phyloP scores from a whole-genome alignment of 2,329 filamentous ascomycete genomes.

The Colletotrichum paranaense region DNA sequence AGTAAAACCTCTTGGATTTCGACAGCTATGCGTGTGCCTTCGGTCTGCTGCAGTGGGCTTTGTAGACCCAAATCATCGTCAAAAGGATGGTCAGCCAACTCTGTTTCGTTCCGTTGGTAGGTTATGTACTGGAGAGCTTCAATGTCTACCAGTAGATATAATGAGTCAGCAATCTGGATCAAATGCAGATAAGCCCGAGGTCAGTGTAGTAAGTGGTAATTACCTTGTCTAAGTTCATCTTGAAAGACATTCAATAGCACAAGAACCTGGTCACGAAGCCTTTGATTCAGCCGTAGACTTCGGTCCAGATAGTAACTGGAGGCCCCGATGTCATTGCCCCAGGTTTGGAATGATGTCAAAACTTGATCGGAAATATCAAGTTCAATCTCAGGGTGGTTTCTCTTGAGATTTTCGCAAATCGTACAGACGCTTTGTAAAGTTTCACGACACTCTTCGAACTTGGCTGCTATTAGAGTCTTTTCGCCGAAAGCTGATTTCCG shows the following conservation, averaged over 20 bases:
- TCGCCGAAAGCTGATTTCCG: neutral
- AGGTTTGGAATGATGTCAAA: neutral
- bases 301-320: constrained; percentile 3
- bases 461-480: neutral
- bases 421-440: neutral
- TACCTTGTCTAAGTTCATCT: constrained; percentile 2
- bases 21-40: neutral
- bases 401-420: neutral
- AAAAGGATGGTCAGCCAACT: neutral
- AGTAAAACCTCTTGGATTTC: neutral
- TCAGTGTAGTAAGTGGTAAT: no score
- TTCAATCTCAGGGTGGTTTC: neutral
- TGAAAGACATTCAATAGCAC: neutral
- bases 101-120: neutral
- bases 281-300: constrained; percentile 1
- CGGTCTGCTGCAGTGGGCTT: neutral
- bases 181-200: no score
- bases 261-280: neutral
- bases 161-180: neutral
- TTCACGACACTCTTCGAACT: constrained; percentile 14
- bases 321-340: constrained; percentile 15
- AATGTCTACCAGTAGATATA: no score
- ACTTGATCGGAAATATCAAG: neutral
- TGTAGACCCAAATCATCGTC: neutral
- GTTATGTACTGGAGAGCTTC: neutral